Evolutionary conservation across 2,329 filamentous ascomycete genomes (phyloP), one percentile per base, ranked within the genome.

Genomic region (Pestalotiopsis sp.): DNA sequence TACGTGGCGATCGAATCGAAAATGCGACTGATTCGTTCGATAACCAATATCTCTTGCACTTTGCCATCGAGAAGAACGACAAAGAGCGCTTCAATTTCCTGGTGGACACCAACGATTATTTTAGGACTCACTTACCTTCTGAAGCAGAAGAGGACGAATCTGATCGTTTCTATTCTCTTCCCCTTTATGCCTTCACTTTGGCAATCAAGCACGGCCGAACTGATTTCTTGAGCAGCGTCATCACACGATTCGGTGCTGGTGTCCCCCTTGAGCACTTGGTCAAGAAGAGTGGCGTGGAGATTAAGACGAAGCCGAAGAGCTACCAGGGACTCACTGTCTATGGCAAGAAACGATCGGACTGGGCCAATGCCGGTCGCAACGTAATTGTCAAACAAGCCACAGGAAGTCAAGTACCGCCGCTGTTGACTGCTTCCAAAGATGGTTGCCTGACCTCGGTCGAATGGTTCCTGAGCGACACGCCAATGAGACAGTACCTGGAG

Each of bases 391-490:
- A 76, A 36, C 31, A 36, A 56, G 74, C 79, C 3, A 79, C 77
- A 0, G 85, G 84, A 11, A 76, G 81, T 65, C 81, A 82, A 41
- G 83, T 81, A 0, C 87, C 90, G 2, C 92, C 91, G 3, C 80
- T 93, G 9, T 83, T 93, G 1, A 80, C 85, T 70, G 89, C 90
- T 59, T 90, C 88, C 13, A 74, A 81, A 9, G 73, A 74, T 2
- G 89, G 89, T 3, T 91, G 84, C 23, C 77, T 95, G n/a, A 87
- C 91, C 52, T 86, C 86, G 20, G 88, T 94, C 0, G 90, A 96
- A 75, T 97, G 92, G 89, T 93, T 95, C 77, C 79, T 94, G 67
- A 90, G 91, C 68, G 91, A 93, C 70, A 86, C 88, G 0, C 92
- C 94, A 0, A 80, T 88, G 72, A 85, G 89, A 36, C 84, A 88